Percentiles rank a stretch among this genome's conserved stretches.
These are phyloP conservation scores for Pseudonectria foliicola DNA, from an alignment of 2,329 filamentous ascomycete species.

Conservation along the genomic window DNA sequence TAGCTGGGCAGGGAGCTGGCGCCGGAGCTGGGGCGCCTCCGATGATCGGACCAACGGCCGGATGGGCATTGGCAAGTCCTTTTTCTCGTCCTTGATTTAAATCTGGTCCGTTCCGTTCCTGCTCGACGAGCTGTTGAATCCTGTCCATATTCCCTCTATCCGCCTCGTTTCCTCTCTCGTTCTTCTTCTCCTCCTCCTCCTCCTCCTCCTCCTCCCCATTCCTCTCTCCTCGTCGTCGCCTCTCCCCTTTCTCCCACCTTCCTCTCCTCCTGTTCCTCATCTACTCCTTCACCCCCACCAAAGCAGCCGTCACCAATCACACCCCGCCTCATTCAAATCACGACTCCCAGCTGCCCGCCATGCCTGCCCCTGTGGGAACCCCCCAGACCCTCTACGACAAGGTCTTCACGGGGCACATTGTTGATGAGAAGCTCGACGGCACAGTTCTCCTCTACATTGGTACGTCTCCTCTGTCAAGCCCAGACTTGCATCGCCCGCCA, in stretches of 20 bases:
- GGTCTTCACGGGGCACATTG: slow-evolving; percentile 89
- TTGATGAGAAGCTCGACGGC: slow-evolving; percentile 91
- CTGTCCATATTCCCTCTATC: too few relatives aligned
- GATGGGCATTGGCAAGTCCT: too few relatives aligned
- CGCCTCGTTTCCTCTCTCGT: too few relatives aligned
- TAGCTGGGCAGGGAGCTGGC: too few relatives aligned
- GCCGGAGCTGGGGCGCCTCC: too few relatives aligned
- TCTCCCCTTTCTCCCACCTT: slow-evolving; percentile 2
- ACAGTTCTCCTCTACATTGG: slow-evolving; percentile 91
- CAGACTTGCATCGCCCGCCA: not conserved
- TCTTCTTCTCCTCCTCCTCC: slow-evolving; percentile 5
- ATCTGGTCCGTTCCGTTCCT: too few relatives aligned
- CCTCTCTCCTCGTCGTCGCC: slow-evolving; percentile 2
- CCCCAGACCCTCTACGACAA: slow-evolving; percentile 95
- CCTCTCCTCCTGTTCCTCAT: slow-evolving; percentile 1
- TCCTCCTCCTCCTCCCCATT: slow-evolving; percentile 3
- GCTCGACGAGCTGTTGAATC: too few relatives aligned
- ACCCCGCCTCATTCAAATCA: slow-evolving; percentile 1
- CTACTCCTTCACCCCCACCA: not conserved
- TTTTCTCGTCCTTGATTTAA: slow-evolving; percentile 10
- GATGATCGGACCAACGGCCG: slow-evolving; percentile 27
- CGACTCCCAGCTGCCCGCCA: slow-evolving; percentile 34
- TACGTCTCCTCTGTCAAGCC: slow-evolving; percentile 35
- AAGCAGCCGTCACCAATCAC: not conserved
- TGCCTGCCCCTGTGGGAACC: slow-evolving; percentile 66